Percentiles rank a stretch among this genome's conserved stretches.
phyloP scores from a whole-genome alignment of 352 stramenopile genomes.

The Pythium pectinolyticum region DNA sequence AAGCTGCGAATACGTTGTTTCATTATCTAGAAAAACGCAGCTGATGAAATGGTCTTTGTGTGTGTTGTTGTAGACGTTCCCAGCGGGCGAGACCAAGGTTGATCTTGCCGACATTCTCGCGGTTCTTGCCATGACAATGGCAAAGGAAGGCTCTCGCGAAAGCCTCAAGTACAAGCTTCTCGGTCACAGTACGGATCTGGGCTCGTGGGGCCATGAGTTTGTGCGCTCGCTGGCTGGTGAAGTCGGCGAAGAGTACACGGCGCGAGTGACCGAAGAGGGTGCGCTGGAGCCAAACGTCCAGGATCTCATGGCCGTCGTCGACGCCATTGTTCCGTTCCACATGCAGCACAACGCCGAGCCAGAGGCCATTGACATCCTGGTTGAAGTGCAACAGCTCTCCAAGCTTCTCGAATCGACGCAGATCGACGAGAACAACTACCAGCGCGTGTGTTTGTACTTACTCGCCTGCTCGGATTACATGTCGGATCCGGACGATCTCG shows the following conservation, averaged over 20 bases:
- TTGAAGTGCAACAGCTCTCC: conserved; percentile 97
- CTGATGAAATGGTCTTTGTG: too few species aligned
- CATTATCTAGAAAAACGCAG: too few species aligned
- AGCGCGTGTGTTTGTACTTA: conserved; percentile 98
- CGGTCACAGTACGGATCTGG: conserved; percentile 90
- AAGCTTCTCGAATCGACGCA: conserved; percentile 92
- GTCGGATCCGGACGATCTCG: conserved; percentile 97
- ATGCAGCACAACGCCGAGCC: conserved; percentile 99
- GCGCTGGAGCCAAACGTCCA: conserved; percentile 66
- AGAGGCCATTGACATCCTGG: conserved; percentile 98
- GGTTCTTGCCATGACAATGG: conserved; percentile 99
- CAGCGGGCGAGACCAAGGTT: conserved; percentile 64
- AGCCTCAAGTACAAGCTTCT: conserved; percentile 90
- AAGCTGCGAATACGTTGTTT: too few species aligned
- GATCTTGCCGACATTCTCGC: conserved; percentile 87
- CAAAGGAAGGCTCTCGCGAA: conserved; percentile 89
- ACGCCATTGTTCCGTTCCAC: conserved; percentile 99
- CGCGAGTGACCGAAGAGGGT: conserved; percentile 57
- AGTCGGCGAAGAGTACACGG: conserved; percentile 94
- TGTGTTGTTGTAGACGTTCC: conserved; percentile 30
- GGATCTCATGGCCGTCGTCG: conserved; percentile 95
- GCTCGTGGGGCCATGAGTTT: conserved; percentile 99
- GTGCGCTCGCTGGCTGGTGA: conserved; percentile 96
- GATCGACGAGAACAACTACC: conserved; percentile 99
- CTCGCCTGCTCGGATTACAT: conserved; percentile 98